Base-by-base conservation (phyloP, 306 rosid genomes). In the Cicer arietinum region DNA sequence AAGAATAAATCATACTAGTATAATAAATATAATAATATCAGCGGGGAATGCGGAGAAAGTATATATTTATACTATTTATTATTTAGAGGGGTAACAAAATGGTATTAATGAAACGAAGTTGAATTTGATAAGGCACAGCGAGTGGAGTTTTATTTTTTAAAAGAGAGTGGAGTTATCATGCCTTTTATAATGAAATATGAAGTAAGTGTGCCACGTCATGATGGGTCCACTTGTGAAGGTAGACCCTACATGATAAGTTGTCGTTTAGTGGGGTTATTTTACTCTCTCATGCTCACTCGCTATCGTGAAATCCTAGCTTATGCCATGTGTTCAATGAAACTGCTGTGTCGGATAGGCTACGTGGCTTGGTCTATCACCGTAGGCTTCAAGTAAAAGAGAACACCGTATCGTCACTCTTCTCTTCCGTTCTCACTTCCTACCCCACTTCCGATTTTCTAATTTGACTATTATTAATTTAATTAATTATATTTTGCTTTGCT, bases 201-300 rank as follows among this genome's bases (percentile, higher is more conserved):
- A 79, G 75, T 73, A 81, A 81, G 82, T 39, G 82, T 79, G 86
- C 88, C 91, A 85, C 88, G 88, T 87, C 85, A 80, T 63, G 76
- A 3, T 9, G 79, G 84, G 68, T 69, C 88, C 85, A 43, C 52
- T 0, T 1, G 6, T 0, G 65, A 52, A 77, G 46, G 80, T 67
- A 69, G 83, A 52, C 20, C 75, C 71, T 80, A 84, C 79, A 71
- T 63, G 6, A 18, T 16, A 81, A 11, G 17, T 82, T 89, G 90
- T 89, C 85, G 88, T 85, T 70, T 73, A 78, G 84, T 56, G 57
- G 47, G 74, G 72, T 57, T 69, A 50, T 52, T 73, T 84, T 74
- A 47, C 40, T 51, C 79, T 57, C 68, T 71, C 81, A 37, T 57
- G 42, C 77, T 73, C 85, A 43, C 83, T 84, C 66, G 63, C 89